These are phyloP conservation scores for Stagonosporopsis vannaccii DNA, from an alignment of 2,329 filamentous ascomycete genomes.

Conservation along the genomic window DNA sequence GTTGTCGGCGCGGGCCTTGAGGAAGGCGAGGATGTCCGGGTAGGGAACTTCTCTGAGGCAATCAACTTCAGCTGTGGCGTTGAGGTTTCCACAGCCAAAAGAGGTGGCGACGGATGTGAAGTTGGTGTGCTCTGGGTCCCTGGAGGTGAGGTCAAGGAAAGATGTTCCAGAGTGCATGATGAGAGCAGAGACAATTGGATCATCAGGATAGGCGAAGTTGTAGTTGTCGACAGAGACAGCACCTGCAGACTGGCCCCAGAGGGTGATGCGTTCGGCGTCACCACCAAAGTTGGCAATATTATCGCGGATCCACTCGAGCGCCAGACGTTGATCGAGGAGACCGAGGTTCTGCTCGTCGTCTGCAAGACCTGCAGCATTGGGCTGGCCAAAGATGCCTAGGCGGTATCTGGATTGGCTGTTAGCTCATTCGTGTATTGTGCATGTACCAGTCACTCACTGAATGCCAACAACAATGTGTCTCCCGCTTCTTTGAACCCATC, in stretches of 20 bases:
- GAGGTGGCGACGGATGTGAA: constrained; percentile 50
- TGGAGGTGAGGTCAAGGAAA: constrained; percentile 16
- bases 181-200: constrained; percentile 54
- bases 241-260: constrained; percentile 52
- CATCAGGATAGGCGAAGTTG: constrained; percentile 57
- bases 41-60: constrained; percentile 48
- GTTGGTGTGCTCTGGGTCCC: constrained; percentile 41
- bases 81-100: constrained; percentile 42
- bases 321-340: constrained; percentile 50
- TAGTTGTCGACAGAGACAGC: constrained; percentile 56
- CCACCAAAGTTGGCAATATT: constrained; percentile 50
- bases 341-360: constrained; percentile 48
- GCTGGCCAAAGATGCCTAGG: constrained; percentile 52
- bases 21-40: constrained; percentile 40
- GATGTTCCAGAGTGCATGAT: constrained; percentile 40
- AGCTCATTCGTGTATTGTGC: background rate
- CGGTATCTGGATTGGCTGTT: constrained; percentile 33
- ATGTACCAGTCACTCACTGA: constrained; percentile 27
- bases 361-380: constrained; percentile 43
- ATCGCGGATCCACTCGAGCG: constrained; percentile 49
- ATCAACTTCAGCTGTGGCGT: constrained; percentile 38
- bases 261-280: constrained; percentile 48
- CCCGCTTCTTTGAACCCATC: constrained; percentile 44
- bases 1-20: constrained; percentile 40
- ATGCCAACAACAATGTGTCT: constrained; percentile 47